Evolutionary conservation across 148 eudicot species (phyloP).

Genomic region (Tetragonia tetragonoides): DNA sequence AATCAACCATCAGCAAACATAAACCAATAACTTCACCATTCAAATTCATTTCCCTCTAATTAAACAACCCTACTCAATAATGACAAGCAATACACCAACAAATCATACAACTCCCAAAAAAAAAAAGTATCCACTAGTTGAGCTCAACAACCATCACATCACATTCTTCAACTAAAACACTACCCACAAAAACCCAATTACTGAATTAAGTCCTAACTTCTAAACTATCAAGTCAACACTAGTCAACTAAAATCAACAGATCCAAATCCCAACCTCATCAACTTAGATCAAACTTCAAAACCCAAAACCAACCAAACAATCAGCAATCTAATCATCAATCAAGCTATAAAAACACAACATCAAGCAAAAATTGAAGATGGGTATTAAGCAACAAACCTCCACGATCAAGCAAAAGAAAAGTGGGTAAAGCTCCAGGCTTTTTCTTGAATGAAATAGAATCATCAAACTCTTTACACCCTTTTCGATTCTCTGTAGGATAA

Average conservation of each 20-base stretch:
- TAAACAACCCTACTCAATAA: too few relatives aligned
- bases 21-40: too few relatives aligned
- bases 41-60: too few relatives aligned
- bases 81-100: neutral
- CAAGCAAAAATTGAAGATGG: neutral
- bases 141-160: neutral
- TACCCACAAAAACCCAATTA: neutral
- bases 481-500: constrained; percentile 70
- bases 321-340: constrained; percentile 4
- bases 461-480: constrained; percentile 57
- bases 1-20: neutral
- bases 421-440: constrained; percentile 81
- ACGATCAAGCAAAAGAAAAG: constrained; percentile 78
- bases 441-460: constrained; percentile 65
- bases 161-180: constrained; percentile 7
- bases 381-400: constrained; percentile 48
- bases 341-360: neutral
- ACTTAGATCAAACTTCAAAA: neutral
- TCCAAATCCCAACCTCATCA: constrained; percentile 10
- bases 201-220: neutral
- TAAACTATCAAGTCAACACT: neutral
- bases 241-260: neutral
- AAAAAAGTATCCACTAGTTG: neutral
- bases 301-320: neutral
- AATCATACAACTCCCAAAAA: neutral